Evolutionary conservation across 345 rosid genomes (phyloP), one percentile per base, ranked within the genome.

Genomic region (Gossypium turneri): DNA sequence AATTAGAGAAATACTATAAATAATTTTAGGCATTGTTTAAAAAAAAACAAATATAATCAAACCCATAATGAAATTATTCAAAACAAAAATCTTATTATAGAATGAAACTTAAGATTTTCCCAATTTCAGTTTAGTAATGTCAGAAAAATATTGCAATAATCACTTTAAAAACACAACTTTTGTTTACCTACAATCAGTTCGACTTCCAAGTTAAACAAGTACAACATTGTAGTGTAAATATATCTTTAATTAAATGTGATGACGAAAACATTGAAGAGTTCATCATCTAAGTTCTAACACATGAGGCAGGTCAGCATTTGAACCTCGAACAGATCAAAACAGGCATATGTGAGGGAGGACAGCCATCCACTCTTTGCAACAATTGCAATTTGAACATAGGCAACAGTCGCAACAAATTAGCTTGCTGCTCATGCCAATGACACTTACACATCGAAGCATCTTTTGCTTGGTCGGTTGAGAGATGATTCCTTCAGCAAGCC

Each of bases 1-100:
- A 34, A 34, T 34, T 34, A 29, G 0, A 34, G 0, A 34, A 29
- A 34, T 0, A 34, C 0, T 34, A 29, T 29, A 0, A 34, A 0
- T 34, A 34, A 34, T 34, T 34, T 34, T 34, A 4, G 0, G 0
- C 0, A 34, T 34, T 34, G 0, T 34, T 4, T 4, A 34, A 34
- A 4, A 34, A 34, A 34, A 0, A 4, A 0, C 0, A 24, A 0
- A 29, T 4, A 4, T 29, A 0, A 34, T 34, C 38, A 34, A 34
- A 34, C 38, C 0, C 4, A 34, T 34, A 34, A 34, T 29, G 1
- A 34, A 1, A 34, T 4, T 34, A 34, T 4, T 34, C 6, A 34
- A 4, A 34, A 34, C 38, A 29, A 29, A 29, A 29, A 29, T 29
- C 38, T 29, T 29, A 29, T 29, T 29, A 29, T 29, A 29, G 7